Percentiles rank a stretch among this genome's conserved stretches.
phyloP scores from a whole-genome alignment of 306 rosid species.

The Castanospermum australe region DNA sequence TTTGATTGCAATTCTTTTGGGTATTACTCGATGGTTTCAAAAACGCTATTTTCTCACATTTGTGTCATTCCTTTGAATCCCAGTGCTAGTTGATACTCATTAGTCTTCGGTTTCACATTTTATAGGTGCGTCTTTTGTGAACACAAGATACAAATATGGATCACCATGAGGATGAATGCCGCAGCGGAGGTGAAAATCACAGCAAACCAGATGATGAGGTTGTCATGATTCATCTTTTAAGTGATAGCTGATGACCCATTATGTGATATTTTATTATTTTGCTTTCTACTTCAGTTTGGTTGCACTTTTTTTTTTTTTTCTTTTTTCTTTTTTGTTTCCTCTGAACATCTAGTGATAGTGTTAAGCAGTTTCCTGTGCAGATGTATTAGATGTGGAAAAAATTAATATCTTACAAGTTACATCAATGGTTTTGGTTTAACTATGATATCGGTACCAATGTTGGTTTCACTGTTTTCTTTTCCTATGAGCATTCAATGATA shows the following conservation, averaged over 20 bases:
- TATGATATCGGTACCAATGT: no score
- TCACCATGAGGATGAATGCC: constrained; percentile 72
- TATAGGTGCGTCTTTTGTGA: background rate
- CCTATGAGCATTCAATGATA: background rate
- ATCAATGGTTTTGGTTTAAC: no score
- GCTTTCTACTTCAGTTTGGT: background rate
- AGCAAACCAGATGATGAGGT: constrained; percentile 92
- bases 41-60: no score
- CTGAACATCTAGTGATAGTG: background rate
- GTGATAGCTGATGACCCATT: background rate
- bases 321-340: background rate
- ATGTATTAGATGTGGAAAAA: no score
- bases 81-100: background rate
- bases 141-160: constrained; percentile 19
- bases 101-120: background rate
- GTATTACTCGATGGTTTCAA: background rate
- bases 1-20: background rate
- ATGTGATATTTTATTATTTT: background rate
- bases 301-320: background rate
- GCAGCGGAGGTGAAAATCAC: constrained; percentile 51
- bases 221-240: constrained; percentile 25
- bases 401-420: no score
- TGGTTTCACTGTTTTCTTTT: no score
- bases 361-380: no score
- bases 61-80: constrained; percentile 32